Evolutionary conservation across 1,284 basidiomycete genomes (phyloP).

Genomic region (Malassezia furfur): DNA sequence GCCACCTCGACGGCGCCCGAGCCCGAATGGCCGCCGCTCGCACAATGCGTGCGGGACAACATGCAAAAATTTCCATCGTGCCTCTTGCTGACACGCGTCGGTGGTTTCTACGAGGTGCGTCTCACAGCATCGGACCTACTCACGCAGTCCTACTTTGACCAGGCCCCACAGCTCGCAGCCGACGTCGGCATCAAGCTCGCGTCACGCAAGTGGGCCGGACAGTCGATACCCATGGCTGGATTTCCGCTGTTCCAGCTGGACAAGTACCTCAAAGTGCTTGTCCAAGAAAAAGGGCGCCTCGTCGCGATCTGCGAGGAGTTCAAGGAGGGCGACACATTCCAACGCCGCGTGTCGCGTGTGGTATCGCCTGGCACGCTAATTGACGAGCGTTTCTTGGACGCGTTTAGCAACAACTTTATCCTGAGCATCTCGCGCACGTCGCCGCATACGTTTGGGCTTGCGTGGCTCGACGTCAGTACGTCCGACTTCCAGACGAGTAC

Average conservation of each 20-base stretch:
- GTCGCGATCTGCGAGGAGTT: constrained; percentile 46
- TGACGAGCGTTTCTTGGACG: constrained; percentile 44
- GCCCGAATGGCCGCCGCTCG: constrained; percentile 35
- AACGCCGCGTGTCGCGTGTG: constrained; percentile 35
- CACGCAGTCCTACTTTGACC: constrained; percentile 37
- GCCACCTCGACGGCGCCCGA: neutral
- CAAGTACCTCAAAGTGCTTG: constrained; percentile 43
- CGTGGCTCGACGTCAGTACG: constrained; percentile 46
- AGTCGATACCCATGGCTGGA: constrained; percentile 41
- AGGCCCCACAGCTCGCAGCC: constrained; percentile 32
- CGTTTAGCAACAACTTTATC: constrained; percentile 42
- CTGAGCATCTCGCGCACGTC: constrained; percentile 18
- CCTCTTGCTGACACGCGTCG: constrained; percentile 43
- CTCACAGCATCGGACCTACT: neutral
- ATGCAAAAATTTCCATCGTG: constrained; percentile 34
- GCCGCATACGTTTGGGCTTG: constrained; percentile 24
- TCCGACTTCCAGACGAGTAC: constrained; percentile 35
- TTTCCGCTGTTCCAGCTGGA: constrained; percentile 43
- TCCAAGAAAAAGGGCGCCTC: constrained; percentile 34
- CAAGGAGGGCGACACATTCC: constrained; percentile 18
- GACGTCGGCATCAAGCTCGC: constrained; percentile 40
- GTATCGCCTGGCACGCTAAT: constrained; percentile 43
- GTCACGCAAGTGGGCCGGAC: constrained; percentile 31
- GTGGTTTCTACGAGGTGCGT: constrained; percentile 41
- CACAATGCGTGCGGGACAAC: constrained; percentile 34